Base-by-base conservation (phyloP, 2,329 filamentous ascomycete genomes). In the Ophiosphaerella herpotricha region DNA sequence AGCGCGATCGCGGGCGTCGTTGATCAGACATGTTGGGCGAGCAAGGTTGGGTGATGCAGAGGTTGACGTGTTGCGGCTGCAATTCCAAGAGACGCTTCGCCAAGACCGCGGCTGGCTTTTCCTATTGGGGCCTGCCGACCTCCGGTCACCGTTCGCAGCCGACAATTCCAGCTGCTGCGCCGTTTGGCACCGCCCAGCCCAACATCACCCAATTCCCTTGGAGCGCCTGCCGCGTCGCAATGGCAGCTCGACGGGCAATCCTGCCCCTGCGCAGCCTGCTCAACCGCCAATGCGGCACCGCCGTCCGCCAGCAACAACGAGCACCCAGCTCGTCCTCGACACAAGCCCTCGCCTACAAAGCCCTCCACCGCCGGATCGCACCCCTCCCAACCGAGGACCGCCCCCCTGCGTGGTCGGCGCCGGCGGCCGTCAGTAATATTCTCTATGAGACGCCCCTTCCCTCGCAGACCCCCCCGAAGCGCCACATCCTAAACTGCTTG, bases 371-470 rank as follows among this genome's bases (percentile, higher is more conserved):
- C 67, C 90, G 93, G 60, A 89, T 93, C 54, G 88, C 90, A 16
- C 90, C 92, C 55, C 89, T 96, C 46, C 89, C 90, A 47, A 87
- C 85, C 60, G 85, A 90, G 62, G 81, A 89, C 48, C 82, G 88
- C 24, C 87, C 90, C 32, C 81, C 91, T 9, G 91, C 91, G 82
- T 96, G 93, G 69, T 85, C 85, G 50, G 92, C 92, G 33, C 92
- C 94, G 64, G 91, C 94, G 14, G 94, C 94, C 61, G 94, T 99
- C 60, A 96, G 91, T 72, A 96, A 93, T 74, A 99, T 99, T 72
- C 89, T 99, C 75, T 99, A 99, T 81, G 94, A 99, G 82, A 97
- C 92, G 3, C 94, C 94, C 5, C 82, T 89, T 14, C 90, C 91
- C 7, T 92, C 91, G 12, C 82, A 82, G 65, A 86, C 86, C 21